Percentiles rank a stretch among this genome's conserved stretches.
phyloP scores from a whole-genome alignment of 2,329 filamentous ascomycete genomes.

The Fulvia fulva region DNA sequence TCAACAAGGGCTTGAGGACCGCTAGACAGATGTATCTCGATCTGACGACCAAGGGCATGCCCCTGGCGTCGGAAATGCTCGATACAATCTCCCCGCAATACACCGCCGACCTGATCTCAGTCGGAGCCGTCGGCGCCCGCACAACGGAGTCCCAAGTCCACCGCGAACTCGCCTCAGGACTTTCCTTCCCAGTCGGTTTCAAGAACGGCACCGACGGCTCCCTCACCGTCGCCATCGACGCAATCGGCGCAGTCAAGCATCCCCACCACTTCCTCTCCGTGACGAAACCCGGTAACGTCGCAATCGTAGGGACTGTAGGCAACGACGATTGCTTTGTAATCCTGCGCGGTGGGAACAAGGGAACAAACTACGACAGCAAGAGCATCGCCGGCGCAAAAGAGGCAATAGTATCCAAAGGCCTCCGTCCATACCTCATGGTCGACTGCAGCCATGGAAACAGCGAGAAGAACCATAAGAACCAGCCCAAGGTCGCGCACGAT shows the following conservation, averaged over 20 bases:
- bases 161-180: slow-evolving; percentile 85
- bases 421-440: slow-evolving; percentile 79
- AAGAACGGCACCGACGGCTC: slow-evolving; percentile 98
- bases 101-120: slow-evolving; percentile 83
- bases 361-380: slow-evolving; percentile 86
- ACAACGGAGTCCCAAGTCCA: slow-evolving; percentile 96
- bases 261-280: slow-evolving; percentile 97
- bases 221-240: slow-evolving; percentile 85
- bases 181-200: slow-evolving; percentile 97
- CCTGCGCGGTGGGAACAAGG: slow-evolving; percentile 83
- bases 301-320: slow-evolving; percentile 88
- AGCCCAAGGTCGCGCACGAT: slow-evolving; percentile 82
- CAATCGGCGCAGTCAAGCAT: slow-evolving; percentile 86
- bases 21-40: slow-evolving; percentile 90
- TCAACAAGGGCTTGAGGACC: slow-evolving; percentile 90
- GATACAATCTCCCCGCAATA: slow-evolving; percentile 98
- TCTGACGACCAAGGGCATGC: slow-evolving; percentile 87
- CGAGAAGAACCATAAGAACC: slow-evolving; percentile 89
- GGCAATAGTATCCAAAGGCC: slow-evolving; percentile 68
- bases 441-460: slow-evolving; percentile 94
- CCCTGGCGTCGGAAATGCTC: slow-evolving; percentile 94
- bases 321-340: slow-evolving; percentile 98
- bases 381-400: slow-evolving; percentile 81
- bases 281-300: slow-evolving; percentile 91
- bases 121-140: slow-evolving; percentile 90